Evolutionary conservation across 441 rosid species (phyloP), one percentile per base, ranked within the genome.

Genomic region (Breynia disticha): DNA sequence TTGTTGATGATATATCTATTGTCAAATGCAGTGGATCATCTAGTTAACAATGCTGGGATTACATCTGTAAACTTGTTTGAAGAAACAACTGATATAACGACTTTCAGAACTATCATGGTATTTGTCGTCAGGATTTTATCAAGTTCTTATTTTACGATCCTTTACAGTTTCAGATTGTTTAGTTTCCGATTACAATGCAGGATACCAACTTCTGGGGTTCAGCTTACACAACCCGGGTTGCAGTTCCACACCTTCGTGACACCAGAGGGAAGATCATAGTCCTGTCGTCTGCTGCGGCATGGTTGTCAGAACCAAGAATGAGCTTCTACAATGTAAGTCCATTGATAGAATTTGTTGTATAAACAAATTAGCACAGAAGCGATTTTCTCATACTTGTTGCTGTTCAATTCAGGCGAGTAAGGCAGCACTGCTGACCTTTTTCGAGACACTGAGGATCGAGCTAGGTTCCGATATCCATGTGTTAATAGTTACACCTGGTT

Each of bases 141-240:
- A 16, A 4, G 7, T 39, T 11, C 42, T 12, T 28, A 28, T 28
- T 28, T n/a, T 28, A 28, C 8, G 35, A 28, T 28, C 8, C 35
- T 28, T 28, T 28, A 28, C 3, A 28, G 35, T 28, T 28, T 28
- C 35, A 28, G 5, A 9, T 4, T 28, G 35, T 28, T 28, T 28
- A 5, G 8, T 28, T 5, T 28, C 35, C 35, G 35, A 5, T 28
- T 28, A 28, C 35, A 4, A 9, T 7, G 38, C 62, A 87, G 90
- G 87, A 84, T 39, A 80, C 71, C 1, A 80, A 87, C 50, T 87
- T 82, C 55, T 82, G 90, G 88, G 96, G 93, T 17, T 70, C 86
- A 0, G 84, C 70, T 44, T 83, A 79, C 17, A 71, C 70, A 8
- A 71, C 87, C 50, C 57, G 59, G 35, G 79, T 76, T 32, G 91